Percentiles rank a stretch among this genome's conserved stretches.
phyloP scores from a whole-genome alignment of 345 rosid species.

The Trapa bicornis region DNA sequence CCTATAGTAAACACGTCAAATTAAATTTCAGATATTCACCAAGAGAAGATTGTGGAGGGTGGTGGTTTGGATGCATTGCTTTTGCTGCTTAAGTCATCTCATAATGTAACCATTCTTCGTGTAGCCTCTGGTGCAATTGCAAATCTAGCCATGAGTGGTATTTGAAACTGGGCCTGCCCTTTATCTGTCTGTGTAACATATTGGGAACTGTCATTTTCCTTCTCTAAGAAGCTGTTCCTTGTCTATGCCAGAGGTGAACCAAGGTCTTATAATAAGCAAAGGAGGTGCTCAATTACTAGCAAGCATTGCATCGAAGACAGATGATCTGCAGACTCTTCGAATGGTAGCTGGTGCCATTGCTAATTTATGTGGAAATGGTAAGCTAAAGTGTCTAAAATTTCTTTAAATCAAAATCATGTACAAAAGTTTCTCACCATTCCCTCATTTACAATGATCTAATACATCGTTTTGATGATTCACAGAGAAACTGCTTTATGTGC shows the following conservation, averaged over 20 bases:
- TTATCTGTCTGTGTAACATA: not conserved
- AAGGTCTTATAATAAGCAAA: conserved; percentile 73
- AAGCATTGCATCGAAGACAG: conserved; percentile 56
- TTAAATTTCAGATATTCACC: conserved; percentile 49
- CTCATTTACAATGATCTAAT: not conserved
- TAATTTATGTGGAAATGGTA: conserved; percentile 90
- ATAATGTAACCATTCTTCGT: conserved; percentile 65
- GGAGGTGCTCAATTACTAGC: conserved; percentile 75
- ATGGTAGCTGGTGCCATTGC: conserved; percentile 98
- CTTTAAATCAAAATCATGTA: not conserved
- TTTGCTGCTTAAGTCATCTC: conserved; percentile 49
- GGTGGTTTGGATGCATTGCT: conserved; percentile 88
- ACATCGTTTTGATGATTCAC: conserved; percentile 11
- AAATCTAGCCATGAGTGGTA: conserved; percentile 95
- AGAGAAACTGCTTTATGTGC: conserved; percentile 60
- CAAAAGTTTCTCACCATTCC: not conserved
- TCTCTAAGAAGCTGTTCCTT: not conserved
- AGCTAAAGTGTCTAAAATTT: conserved; percentile 8
- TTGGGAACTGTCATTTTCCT: not conserved
- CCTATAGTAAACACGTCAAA: not conserved
- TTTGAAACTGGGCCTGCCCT: not conserved
- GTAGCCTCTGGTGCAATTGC: conserved; percentile 98
- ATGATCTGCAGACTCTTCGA: conserved; percentile 77
- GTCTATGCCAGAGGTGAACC: conserved; percentile 52
- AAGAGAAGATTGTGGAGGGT: conserved; percentile 81